These are phyloP conservation scores for Exophiala bonariae DNA, from an alignment of 2,329 filamentous ascomycete species.

Conservation along the genomic window DNA sequence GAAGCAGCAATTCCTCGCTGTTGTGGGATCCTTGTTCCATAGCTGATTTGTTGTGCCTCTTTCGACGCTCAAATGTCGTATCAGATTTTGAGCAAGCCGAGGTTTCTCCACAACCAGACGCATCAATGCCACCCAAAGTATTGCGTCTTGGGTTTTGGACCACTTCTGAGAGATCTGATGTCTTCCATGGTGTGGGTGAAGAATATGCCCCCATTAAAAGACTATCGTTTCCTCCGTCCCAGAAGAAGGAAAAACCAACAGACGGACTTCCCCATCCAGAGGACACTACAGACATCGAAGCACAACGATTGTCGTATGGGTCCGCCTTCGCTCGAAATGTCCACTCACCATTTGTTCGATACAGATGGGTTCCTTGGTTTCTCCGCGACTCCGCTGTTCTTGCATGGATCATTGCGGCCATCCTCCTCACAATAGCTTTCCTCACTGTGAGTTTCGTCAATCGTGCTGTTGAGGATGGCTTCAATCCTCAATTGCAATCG, in stretches of 20 bases:
- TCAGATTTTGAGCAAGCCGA: conserved; percentile 71
- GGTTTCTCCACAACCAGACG: conserved; percentile 48
- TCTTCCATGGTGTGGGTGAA: conserved; percentile 81
- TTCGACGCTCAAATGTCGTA: conserved; percentile 78
- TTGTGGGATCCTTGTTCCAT: conserved; percentile 83
- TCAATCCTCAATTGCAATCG: conserved; percentile 66
- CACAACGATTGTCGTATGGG: conserved; percentile 36
- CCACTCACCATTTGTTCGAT: conserved; percentile 55
- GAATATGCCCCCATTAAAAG: conserved; percentile 53
- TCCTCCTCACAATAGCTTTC: conserved; percentile 67
- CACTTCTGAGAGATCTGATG: conserved; percentile 62
- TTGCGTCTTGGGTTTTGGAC: conserved; percentile 87
- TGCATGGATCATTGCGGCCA: conserved; percentile 61
- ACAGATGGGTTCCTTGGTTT: conserved; percentile 75
- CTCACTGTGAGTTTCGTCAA: conserved; percentile 78
- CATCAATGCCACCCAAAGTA: conserved; percentile 56
- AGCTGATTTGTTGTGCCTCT: conserved; percentile 75
- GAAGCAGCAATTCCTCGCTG: conserved; percentile 67
- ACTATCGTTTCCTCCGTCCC: conserved; percentile 43
- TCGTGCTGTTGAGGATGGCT: conserved; percentile 66
- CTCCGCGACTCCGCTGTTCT: conserved; percentile 67
- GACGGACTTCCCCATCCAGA: neutral
- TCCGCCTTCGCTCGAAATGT: conserved; percentile 53
- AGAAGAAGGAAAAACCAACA: conserved; percentile 11
- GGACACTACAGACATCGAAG: conserved; percentile 40